Evolutionary conservation across 805 yeast genomes (phyloP).

Genomic region (Starmera dryadoides): DNA sequence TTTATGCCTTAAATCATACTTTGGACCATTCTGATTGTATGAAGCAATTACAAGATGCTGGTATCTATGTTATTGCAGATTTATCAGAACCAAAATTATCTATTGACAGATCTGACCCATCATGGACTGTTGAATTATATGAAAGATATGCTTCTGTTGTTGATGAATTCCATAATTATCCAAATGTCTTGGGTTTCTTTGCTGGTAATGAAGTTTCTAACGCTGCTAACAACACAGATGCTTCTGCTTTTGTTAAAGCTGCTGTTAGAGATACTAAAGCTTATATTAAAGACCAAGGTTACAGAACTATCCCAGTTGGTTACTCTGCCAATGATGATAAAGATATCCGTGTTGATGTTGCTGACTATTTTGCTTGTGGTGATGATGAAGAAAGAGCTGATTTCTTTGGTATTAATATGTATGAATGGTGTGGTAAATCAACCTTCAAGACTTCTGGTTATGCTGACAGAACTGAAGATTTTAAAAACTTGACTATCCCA

Average conservation of each 20-base stretch:
- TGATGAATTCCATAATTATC: conserved; percentile 60
- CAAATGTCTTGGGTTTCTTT: conserved; percentile 74
- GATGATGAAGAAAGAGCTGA: conserved; percentile 57
- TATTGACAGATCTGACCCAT: conserved; percentile 54
- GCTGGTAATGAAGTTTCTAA: conserved; percentile 86
- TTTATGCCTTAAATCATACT: conserved; percentile 62
- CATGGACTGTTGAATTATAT: conserved; percentile 56
- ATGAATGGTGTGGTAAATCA: conserved; percentile 79
- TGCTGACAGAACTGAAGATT: conserved; percentile 54
- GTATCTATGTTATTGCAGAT: conserved; percentile 77
- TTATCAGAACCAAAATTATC: conserved; percentile 60
- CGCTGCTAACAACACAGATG: conserved; percentile 54
- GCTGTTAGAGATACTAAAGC: conserved; percentile 72
- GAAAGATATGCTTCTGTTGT: conserved; percentile 64
- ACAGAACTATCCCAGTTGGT: conserved; percentile 72
- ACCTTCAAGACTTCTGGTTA: conserved; percentile 58
- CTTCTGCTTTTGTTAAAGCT: conserved; percentile 79
- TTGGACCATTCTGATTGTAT: conserved; percentile 65
- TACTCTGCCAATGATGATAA: conserved; percentile 76
- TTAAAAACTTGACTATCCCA: conserved; percentile 61
- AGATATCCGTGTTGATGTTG: conserved; percentile 56
- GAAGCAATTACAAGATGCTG: conserved; percentile 60
- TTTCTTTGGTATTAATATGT: conserved; percentile 85
- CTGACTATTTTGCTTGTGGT: conserved; percentile 77
- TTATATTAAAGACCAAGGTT: conserved; percentile 52